A percentile compares a stretch with the other conserved stretches of the same genome.
Evolutionary conservation across 164 flowering plant species (phyloP).

Genomic region (Nelumbo lutea): DNA sequence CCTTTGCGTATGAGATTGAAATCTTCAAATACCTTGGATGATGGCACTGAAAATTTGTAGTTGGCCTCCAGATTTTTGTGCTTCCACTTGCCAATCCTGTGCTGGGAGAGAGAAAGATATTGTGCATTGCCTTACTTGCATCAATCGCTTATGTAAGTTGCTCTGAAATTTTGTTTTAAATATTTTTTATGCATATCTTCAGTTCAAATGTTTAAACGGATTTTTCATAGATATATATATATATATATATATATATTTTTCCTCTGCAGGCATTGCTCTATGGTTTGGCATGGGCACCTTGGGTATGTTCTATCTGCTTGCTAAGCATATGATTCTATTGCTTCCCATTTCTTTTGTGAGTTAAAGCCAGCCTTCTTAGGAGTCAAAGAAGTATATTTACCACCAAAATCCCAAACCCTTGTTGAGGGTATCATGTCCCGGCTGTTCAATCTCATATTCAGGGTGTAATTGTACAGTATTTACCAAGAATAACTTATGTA

Average conservation of each 20-base stretch:
- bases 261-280: conserved; percentile 60
- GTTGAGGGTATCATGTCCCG: background rate
- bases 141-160: conserved; percentile 74
- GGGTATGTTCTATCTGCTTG: conserved; percentile 49
- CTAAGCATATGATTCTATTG: background rate
- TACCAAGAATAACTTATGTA: background rate
- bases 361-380: background rate
- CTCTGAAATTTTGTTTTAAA: background rate
- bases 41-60: background rate
- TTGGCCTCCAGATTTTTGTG: conserved; percentile 50
- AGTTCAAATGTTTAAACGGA: background rate
- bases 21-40: background rate
- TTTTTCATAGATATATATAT: background rate
- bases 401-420: background rate
- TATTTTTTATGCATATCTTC: background rate
- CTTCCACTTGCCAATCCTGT: conserved; percentile 74
- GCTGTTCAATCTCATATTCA: background rate
- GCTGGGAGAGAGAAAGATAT: conserved; percentile 64
- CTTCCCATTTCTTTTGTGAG: background rate
- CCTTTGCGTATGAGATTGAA: too few species aligned
- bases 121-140: conserved; percentile 53
- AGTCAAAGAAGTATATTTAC: background rate
- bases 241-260: background rate
- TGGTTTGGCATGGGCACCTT: conserved; percentile 89
- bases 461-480: background rate